Conservation (phyloP, 2,329 filamentous ascomycete genomes). For the Trichoderma arundinaceum region DNA sequence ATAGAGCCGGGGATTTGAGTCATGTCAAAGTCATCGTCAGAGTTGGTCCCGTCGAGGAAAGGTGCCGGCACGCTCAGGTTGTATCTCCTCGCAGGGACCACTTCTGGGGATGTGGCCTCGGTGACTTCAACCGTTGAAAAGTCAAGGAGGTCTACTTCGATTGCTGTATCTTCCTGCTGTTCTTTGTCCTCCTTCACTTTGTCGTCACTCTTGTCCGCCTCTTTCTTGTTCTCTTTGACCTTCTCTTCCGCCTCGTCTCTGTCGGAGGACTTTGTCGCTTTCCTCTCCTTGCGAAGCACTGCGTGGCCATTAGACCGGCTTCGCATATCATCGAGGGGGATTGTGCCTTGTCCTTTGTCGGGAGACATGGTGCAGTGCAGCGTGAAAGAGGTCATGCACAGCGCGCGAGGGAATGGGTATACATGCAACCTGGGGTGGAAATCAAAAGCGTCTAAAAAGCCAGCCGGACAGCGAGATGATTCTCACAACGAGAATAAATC, state of each 20-base stretch:
- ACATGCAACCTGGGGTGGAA: not conserved
- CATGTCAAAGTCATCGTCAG: conserved; percentile 30
- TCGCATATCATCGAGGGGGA: conserved; percentile 34
- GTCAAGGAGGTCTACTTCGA: conserved; percentile 28
- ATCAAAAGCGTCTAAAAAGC: not conserved
- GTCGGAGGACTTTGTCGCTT: conserved; percentile 21
- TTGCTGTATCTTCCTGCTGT: not conserved
- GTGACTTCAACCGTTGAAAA: conserved; percentile 22
- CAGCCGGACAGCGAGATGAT: not conserved
- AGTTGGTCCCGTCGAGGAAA: conserved; percentile 7
- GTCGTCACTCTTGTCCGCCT: not conserved
- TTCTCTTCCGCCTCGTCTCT: not conserved
- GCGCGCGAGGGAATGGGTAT: not conserved
- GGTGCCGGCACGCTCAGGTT: conserved; percentile 9
- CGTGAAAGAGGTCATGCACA: not conserved
- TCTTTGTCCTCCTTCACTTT: not conserved
- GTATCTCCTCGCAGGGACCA: conserved; percentile 22
- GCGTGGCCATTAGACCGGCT: conserved; percentile 33
- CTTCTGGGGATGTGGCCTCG: conserved; percentile 14
- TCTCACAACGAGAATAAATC: not conserved
- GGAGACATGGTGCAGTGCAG: conserved; percentile 31
- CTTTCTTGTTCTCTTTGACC: not conserved
- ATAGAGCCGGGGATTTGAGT: conserved; percentile 18
- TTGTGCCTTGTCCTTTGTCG: conserved; percentile 30
- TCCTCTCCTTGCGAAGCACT: conserved; percentile 32